phyloP scores from a whole-genome alignment of 768 basidiomycete genomes.

The Scleroderma citrinum region DNA sequence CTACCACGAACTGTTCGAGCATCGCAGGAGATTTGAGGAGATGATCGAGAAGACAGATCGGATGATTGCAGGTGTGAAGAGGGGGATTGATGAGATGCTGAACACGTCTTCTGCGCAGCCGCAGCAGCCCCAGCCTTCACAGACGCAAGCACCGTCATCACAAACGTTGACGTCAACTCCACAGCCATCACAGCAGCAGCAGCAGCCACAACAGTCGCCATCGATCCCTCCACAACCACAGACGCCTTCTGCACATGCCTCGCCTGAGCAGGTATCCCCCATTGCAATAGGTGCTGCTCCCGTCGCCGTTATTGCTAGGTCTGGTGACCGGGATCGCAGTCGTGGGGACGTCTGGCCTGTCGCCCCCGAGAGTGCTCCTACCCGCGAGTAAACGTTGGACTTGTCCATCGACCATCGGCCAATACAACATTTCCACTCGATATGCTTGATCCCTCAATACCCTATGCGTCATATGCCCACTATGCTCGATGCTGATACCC shows the following conservation, averaged over 20 bases:
- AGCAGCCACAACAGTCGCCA: background rate
- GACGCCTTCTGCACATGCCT: background rate
- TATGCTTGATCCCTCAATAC: too few relatives aligned
- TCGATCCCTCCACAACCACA: background rate
- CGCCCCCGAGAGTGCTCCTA: background rate
- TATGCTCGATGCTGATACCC: background rate
- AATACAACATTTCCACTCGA: background rate
- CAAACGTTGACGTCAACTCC: conserved; percentile 3
- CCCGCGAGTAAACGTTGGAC: background rate
- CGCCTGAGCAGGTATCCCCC: background rate
- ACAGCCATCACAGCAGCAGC: conserved; percentile 11
- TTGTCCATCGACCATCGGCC: background rate
- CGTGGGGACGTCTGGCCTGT: conserved; percentile 8
- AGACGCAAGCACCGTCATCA: conserved; percentile 16
- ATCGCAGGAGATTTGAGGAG: conserved; percentile 62
- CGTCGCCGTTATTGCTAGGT: conserved; percentile 4
- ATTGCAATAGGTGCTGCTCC: background rate
- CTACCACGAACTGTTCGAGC: conserved; percentile 56
- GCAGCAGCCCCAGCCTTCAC: conserved; percentile 22
- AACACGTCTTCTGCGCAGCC: conserved; percentile 23
- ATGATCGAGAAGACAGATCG: conserved; percentile 71
- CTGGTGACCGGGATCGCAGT: conserved; percentile 6
- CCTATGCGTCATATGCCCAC: background rate
- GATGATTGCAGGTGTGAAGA: conserved; percentile 65
- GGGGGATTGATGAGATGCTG: conserved; percentile 73